These are phyloP conservation scores for Nothophytophthora sp. DNA, from an alignment of 352 stramenopile species.

Conservation along the genomic window DNA sequence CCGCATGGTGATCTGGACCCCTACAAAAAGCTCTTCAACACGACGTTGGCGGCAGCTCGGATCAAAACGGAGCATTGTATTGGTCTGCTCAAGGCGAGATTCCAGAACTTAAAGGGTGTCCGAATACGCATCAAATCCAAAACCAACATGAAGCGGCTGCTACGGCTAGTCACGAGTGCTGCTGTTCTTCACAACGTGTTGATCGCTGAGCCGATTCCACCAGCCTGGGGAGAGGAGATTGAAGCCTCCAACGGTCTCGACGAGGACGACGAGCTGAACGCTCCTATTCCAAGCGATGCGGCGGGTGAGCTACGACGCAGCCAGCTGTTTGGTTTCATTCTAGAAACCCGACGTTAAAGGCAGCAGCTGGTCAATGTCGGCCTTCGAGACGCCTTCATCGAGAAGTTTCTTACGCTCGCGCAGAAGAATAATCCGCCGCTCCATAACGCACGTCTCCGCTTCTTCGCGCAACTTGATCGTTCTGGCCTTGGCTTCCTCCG, in stretches of 20 bases:
- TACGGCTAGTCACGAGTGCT: conserved; percentile 11
- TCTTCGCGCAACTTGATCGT: conserved; percentile 7
- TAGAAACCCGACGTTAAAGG: conserved; percentile 12
- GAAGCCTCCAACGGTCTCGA: background rate
- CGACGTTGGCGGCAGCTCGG: conserved; percentile 5
- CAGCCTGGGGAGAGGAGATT: conserved; percentile 6
- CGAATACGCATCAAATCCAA: conserved; percentile 11
- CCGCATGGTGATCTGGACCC: conserved; percentile 9
- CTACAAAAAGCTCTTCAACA: conserved; percentile 20
- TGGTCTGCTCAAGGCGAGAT: conserved; percentile 18
- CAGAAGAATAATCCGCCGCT: conserved; percentile 11
- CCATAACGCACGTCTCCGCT: conserved; percentile 1
- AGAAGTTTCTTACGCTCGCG: conserved; percentile 10
- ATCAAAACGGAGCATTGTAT: conserved; percentile 30
- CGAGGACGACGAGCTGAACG: conserved; percentile 19
- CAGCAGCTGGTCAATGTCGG: conserved; percentile 15
- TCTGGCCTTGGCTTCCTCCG: conserved; percentile 7
- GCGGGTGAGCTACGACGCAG: conserved; percentile 2
- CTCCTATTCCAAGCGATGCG: background rate
- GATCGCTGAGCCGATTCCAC: conserved; percentile 12
- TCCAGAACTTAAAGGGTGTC: conserved; percentile 19
- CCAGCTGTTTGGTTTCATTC: conserved; percentile 13
- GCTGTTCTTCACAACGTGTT: conserved; percentile 25
- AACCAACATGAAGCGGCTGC: conserved; percentile 15
- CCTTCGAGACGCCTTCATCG: conserved; percentile 10